These are phyloP conservation scores for Debaryomycetaceae sp. DNA, from an alignment of 1,139 yeast genomes.

Conservation along the genomic window DNA sequence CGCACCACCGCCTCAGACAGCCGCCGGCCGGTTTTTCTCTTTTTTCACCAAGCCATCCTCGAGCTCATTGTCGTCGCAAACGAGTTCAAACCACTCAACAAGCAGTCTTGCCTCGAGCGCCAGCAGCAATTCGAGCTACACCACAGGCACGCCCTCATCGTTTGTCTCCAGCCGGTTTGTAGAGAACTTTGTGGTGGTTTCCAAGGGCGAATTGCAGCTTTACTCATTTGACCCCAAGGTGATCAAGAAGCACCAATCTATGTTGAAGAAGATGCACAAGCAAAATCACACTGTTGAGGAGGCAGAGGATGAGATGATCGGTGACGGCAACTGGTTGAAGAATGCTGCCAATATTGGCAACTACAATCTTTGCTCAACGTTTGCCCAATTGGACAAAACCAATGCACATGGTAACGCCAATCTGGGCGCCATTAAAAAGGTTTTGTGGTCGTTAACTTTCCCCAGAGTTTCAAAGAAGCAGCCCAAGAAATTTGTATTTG, in stretches of 20 bases:
- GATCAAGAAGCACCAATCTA: constrained; percentile 38
- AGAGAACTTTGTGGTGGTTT: constrained; percentile 51
- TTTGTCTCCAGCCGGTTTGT: constrained; percentile 32
- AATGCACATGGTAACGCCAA: no score
- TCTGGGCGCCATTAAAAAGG: no score
- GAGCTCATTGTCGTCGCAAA: no score
- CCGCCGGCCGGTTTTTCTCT: constrained; percentile 21
- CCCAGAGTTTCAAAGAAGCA: constrained; percentile 32
- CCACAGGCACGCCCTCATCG: constrained; percentile 17
- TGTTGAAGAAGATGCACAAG: constrained; percentile 18
- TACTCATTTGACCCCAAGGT: constrained; percentile 50
- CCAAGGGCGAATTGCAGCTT: constrained; percentile 53
- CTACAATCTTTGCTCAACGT: constrained; percentile 47
- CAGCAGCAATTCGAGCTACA: constrained; percentile 7
- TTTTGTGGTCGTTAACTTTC: constrained; percentile 36
- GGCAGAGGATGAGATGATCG: constrained; percentile 31
- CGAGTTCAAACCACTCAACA: background rate
- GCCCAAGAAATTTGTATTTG: constrained; percentile 41
- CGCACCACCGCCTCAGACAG: constrained; percentile 19
- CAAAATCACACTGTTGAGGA: constrained; percentile 18
- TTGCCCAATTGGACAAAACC: constrained; percentile 37
- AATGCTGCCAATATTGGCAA: constrained; percentile 47
- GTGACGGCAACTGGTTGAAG: constrained; percentile 68
- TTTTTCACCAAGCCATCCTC: constrained; percentile 22
- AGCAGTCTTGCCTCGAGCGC: constrained; percentile 10